phyloP scores from a whole-genome alignment of 2,329 filamentous ascomycete species.

The Aspergillus caelatus region DNA sequence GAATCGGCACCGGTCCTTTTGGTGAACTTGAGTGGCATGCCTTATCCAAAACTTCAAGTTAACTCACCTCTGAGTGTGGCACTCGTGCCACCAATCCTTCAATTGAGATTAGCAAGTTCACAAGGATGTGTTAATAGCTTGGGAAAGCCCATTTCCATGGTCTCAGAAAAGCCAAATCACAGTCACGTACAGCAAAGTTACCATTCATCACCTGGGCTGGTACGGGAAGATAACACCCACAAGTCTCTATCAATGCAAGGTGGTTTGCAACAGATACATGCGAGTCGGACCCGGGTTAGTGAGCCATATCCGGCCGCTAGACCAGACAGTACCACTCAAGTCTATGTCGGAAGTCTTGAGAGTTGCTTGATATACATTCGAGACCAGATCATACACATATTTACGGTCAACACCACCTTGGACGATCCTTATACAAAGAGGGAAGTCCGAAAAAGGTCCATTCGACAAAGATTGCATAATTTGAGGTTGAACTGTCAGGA shows the following conservation, averaged over 20 bases:
- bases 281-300: neutral
- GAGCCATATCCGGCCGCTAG: neutral
- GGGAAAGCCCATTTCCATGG: neutral
- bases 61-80: neutral
- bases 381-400: neutral
- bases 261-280: neutral
- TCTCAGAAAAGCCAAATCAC: neutral
- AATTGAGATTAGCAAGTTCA: neutral
- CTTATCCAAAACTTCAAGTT: neutral
- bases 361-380: neutral
- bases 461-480: neutral
- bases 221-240: neutral
- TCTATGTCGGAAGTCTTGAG: neutral
- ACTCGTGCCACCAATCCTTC: neutral
- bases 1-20: neutral
- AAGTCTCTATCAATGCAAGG: neutral
- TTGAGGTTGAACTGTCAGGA: neutral
- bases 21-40: neutral
- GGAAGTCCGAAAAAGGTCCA: neutral
- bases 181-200: neutral
- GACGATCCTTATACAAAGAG: neutral
- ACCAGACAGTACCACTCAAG: neutral
- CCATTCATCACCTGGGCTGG: neutral
- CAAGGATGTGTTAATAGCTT: neutral
- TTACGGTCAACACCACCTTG: neutral